Evolutionary conservation across 306 rosid species (phyloP).

Genomic region (Prosopis cineraria): DNA sequence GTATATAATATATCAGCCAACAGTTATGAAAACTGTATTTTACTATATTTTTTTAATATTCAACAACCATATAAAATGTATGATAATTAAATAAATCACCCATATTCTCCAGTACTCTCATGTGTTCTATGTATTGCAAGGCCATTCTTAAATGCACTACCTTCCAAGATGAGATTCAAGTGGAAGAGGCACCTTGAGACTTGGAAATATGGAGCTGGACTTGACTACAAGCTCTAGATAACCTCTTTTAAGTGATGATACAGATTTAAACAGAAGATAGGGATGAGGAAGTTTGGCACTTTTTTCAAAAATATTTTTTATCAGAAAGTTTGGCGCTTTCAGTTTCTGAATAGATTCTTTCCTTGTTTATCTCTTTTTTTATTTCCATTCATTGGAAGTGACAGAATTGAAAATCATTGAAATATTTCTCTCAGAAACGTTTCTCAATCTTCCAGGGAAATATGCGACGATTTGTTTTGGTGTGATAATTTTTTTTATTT

Average conservation of each 20-base stretch:
- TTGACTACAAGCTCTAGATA: conserved; percentile 73
- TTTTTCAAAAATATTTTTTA: background rate
- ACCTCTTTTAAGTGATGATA: conserved; percentile 1
- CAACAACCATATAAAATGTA: conserved; percentile 4
- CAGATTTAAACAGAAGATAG: background rate
- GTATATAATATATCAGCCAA: no score
- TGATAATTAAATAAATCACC: background rate
- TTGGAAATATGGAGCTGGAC: conserved; percentile 97
- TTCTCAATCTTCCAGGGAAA: background rate
- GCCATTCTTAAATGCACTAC: conserved; percentile 55
- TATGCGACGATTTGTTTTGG: background rate
- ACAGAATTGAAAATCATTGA: background rate
- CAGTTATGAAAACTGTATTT: no score
- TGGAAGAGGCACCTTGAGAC: conserved; percentile 85
- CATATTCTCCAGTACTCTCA: conserved; percentile 15
- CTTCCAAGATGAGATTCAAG: conserved; percentile 61
- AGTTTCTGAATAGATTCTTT: background rate
- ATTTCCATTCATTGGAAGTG: background rate
- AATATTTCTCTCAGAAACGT: background rate
- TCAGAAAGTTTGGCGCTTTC: background rate
- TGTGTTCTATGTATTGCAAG: conserved; percentile 44
- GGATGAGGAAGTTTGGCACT: background rate
- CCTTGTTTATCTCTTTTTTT: background rate
- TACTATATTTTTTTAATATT: no score
- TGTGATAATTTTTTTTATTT: background rate